phyloP scores from a whole-genome alignment of 768 basidiomycete species.

The Collybia nuda region DNA sequence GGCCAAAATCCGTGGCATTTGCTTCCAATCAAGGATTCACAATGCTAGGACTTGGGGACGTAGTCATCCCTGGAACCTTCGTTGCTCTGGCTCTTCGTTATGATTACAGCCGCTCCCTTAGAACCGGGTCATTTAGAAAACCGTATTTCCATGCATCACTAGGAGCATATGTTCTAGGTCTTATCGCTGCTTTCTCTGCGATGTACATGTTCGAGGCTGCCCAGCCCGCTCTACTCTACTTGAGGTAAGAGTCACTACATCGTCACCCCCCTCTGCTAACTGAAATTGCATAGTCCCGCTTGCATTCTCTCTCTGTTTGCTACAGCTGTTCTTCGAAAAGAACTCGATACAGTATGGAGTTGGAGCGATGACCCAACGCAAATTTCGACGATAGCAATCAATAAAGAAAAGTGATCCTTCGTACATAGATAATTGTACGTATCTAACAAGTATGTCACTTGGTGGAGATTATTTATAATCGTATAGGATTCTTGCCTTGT shows the following conservation, averaged over 20 bases:
- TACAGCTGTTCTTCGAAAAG: constrained; percentile 62
- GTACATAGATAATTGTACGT: no score
- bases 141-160: constrained; percentile 77
- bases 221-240: constrained; percentile 91
- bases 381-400: not conserved
- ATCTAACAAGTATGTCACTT: no score
- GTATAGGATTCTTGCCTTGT: not conserved
- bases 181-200: constrained; percentile 75
- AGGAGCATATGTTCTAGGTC: constrained; percentile 70
- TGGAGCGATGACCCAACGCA: constrained; percentile 60
- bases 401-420: constrained; percentile 8
- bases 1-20: constrained; percentile 67
- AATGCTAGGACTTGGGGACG: constrained; percentile 92
- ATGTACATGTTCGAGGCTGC: constrained; percentile 79
- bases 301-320: constrained; percentile 71
- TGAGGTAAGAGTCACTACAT: constrained; percentile 53
- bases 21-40: constrained; percentile 62
- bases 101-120: constrained; percentile 55
- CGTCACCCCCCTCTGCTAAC: no score
- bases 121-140: constrained; percentile 45
- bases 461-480: no score
- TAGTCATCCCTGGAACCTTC: constrained; percentile 67
- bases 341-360: constrained; percentile 66
- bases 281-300: constrained; percentile 51
- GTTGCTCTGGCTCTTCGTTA: constrained; percentile 85